Conservation (phyloP, 1,284 basidiomycete genomes). For the Serendipita sp. region DNA sequence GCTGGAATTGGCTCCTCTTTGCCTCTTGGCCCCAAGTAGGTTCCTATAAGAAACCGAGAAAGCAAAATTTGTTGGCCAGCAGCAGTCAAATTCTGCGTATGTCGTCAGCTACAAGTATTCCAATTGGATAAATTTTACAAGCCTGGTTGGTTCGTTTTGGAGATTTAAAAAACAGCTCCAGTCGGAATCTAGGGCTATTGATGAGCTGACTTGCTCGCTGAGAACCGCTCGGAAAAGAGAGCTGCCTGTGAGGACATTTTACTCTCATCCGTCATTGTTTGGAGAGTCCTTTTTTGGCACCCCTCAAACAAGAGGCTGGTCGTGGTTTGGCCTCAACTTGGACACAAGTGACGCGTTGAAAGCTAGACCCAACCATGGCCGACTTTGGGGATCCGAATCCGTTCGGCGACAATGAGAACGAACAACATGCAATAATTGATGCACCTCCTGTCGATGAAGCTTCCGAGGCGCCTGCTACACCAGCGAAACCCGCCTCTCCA, state of each 20-base stretch:
- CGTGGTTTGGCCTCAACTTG: neutral
- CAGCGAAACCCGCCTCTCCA: conserved; percentile 22
- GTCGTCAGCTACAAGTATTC: neutral
- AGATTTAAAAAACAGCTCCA: neutral
- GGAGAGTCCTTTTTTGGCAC: neutral
- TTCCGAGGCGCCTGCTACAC: conserved; percentile 23
- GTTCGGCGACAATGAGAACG: conserved; percentile 52
- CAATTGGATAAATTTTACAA: neutral
- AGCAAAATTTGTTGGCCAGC: neutral
- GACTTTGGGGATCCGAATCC: conserved; percentile 62
- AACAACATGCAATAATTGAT: conserved; percentile 13
- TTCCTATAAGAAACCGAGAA: neutral
- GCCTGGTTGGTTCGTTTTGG: neutral
- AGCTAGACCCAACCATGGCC: conserved; percentile 33
- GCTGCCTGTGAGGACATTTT: neutral
- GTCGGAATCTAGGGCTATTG: neutral
- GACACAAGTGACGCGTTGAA: neutral
- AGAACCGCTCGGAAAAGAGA: neutral
- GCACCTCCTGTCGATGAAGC: neutral
- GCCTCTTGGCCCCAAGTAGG: neutral
- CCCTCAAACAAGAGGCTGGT: neutral
- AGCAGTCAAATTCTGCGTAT: neutral
- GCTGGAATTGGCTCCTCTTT: neutral
- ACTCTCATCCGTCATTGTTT: conserved; percentile 6
- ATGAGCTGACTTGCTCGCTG: neutral